These are phyloP conservation scores for Pascua sp. DNA, from an alignment of 1,284 basidiomycete genomes.

Conservation along the genomic window DNA sequence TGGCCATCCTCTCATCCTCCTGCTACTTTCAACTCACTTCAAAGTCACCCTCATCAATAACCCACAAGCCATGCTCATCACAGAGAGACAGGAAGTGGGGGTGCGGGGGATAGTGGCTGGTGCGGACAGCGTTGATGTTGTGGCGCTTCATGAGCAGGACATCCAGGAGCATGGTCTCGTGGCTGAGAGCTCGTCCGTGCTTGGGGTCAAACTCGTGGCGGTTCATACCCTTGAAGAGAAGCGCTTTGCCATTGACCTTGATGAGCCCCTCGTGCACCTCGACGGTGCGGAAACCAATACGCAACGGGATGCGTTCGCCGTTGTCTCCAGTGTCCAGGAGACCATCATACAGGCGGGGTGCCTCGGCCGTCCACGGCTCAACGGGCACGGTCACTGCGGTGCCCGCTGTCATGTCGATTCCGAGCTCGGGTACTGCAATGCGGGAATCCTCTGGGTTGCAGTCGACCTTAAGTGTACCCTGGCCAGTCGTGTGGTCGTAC, in stretches of 20 bases:
- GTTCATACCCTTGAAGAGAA: slow-evolving; percentile 26
- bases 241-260: slow-evolving; percentile 25
- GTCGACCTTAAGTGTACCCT: slow-evolving; percentile 22
- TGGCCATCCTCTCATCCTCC: not conserved
- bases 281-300: slow-evolving; percentile 26
- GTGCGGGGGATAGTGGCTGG: slow-evolving; percentile 26
- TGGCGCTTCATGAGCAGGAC: slow-evolving; percentile 25
- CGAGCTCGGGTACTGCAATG: slow-evolving; percentile 21
- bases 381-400: slow-evolving; percentile 2
- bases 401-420: slow-evolving; percentile 17
- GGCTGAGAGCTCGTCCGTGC: slow-evolving; percentile 15
- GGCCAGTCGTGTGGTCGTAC: slow-evolving; percentile 16
- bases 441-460: slow-evolving; percentile 7
- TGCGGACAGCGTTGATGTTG: slow-evolving; percentile 31
- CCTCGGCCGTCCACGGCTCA: slow-evolving; percentile 20
- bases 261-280: slow-evolving; percentile 14
- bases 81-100: slow-evolving; percentile 24
- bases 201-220: slow-evolving; percentile 27
- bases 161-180: slow-evolving; percentile 23
- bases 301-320: slow-evolving; percentile 13
- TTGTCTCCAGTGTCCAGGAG: not conserved
- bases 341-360: slow-evolving; percentile 17
- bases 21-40: slow-evolving; percentile 1
- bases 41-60: slow-evolving; percentile 28
- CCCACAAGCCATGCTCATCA: slow-evolving; percentile 30